Evolutionary conservation across 441 rosid genomes (phyloP).

Genomic region (Adansonia madagascariensis): DNA sequence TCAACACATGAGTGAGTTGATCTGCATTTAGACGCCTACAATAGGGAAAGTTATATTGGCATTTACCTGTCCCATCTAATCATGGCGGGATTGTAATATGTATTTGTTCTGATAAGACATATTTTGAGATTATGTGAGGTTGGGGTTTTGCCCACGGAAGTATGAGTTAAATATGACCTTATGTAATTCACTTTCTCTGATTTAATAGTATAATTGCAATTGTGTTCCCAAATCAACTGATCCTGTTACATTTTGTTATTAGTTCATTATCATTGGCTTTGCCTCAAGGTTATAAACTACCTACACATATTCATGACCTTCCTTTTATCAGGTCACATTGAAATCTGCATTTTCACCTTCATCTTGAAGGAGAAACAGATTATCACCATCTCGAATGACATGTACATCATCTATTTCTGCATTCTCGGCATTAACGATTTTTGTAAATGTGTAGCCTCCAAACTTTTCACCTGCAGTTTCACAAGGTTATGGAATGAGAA

Average conservation of each 20-base stretch:
- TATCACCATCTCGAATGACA: conserved; percentile 95
- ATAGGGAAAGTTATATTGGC: conserved; percentile 19
- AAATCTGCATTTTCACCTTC: conserved; percentile 36
- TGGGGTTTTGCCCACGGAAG: conserved; percentile 34
- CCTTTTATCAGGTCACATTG: conserved; percentile 31
- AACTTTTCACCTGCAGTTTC: conserved; percentile 78
- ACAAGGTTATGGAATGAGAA: conserved; percentile 42
- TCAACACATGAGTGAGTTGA: conserved; percentile 8
- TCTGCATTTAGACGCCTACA: conserved; percentile 26
- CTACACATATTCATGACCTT: conserved; percentile 22
- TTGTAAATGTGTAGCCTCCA: conserved; percentile 59
- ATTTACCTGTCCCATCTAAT: conserved; percentile 27
- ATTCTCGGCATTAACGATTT: conserved; percentile 62
- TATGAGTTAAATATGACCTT: conserved; percentile 32
- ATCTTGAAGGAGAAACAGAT: conserved; percentile 68
- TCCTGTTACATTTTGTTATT: conserved; percentile 24
- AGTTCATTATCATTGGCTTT: conserved; percentile 30
- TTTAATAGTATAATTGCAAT: conserved; percentile 27
- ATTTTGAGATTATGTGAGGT: conserved; percentile 26
- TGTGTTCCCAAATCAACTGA: conserved; percentile 29
- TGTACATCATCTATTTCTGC: conserved; percentile 78
- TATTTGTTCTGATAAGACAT: conserved; percentile 29
- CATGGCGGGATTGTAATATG: conserved; percentile 34
- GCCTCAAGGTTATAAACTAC: conserved; percentile 35
- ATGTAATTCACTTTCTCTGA: conserved; percentile 35